A percentile compares a stretch with the other conserved stretches of the same genome.
Evolutionary conservation across 108 stramenopile genomes (phyloP).

Genomic region (Pinguiococcus pyrenoidosus): DNA sequence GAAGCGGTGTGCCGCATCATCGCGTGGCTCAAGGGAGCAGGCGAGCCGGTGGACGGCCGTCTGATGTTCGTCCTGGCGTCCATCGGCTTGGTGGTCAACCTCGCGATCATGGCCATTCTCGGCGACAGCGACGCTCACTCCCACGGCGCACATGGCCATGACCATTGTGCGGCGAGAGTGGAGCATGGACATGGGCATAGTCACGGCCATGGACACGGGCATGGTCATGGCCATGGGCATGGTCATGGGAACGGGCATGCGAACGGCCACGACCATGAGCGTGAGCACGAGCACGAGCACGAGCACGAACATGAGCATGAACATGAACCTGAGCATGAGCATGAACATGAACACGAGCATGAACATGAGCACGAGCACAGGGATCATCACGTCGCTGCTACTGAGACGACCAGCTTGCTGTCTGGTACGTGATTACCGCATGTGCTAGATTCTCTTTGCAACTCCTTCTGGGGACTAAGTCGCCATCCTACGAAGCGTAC

Average conservation of each 20-base stretch:
- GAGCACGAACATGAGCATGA: neutral
- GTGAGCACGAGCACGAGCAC: neutral
- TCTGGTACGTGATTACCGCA: no score
- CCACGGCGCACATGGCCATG: neutral
- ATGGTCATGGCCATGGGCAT: conserved; percentile 10
- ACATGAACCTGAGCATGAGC: neutral
- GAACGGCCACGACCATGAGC: neutral
- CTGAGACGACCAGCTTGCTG: neutral
- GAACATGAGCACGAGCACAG: neutral
- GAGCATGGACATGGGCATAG: conserved; percentile 31
- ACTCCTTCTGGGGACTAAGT: no score
- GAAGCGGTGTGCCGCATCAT: conserved; percentile 52
- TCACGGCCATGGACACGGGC: conserved; percentile 22
- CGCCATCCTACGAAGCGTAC: neutral
- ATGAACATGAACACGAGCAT: neutral
- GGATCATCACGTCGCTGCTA: neutral
- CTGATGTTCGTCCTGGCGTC: conserved; percentile 68
- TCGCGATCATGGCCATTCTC: conserved; percentile 60
- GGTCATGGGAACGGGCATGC: conserved; percentile 5
- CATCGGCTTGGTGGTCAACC: conserved; percentile 81
- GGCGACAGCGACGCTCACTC: conserved; percentile 32
- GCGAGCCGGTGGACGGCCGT: conserved; percentile 59
- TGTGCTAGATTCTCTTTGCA: no score
- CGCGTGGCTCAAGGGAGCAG: conserved; percentile 6
- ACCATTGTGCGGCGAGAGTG: neutral